phyloP scores from a whole-genome alignment of 2,329 filamentous ascomycete genomes.

The Penicillium palitans region DNA sequence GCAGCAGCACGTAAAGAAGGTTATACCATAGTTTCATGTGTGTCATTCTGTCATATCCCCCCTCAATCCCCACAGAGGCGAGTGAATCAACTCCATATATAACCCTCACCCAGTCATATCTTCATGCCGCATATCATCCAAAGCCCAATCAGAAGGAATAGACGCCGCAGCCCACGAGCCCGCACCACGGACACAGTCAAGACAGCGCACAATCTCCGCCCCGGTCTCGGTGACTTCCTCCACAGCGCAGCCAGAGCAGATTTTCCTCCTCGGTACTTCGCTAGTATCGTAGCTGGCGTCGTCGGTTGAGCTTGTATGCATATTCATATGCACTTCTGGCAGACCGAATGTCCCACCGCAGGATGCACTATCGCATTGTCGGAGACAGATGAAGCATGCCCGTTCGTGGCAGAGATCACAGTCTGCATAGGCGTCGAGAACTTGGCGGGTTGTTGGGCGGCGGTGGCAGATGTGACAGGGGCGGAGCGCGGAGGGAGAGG shows the following conservation, averaged over 20 bases:
- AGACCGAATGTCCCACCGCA: conserved; percentile 25
- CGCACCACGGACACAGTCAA: conserved; percentile 37
- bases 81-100: background rate
- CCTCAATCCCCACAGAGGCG: background rate
- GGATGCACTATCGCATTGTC: conserved; percentile 38
- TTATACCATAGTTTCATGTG: background rate
- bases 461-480: conserved; percentile 47
- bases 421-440: conserved; percentile 44
- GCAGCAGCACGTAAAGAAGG: background rate
- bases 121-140: conserved; percentile 20
- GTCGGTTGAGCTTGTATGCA: background rate
- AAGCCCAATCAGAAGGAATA: conserved; percentile 16
- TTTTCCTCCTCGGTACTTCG: conserved; percentile 27
- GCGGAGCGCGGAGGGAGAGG: conserved; percentile 34
- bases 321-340: background rate
- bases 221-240: conserved; percentile 41
- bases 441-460: conserved; percentile 41
- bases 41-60: background rate
- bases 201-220: conserved; percentile 39
- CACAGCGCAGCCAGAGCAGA: conserved; percentile 44
- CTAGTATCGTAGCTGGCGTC: background rate
- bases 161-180: conserved; percentile 15
- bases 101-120: conserved; percentile 8
- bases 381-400: conserved; percentile 46
- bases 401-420: conserved; percentile 42